Base-by-base conservation (phyloP, 2,329 filamentous ascomycete genomes). In the Colletotrichum endophyticum region DNA sequence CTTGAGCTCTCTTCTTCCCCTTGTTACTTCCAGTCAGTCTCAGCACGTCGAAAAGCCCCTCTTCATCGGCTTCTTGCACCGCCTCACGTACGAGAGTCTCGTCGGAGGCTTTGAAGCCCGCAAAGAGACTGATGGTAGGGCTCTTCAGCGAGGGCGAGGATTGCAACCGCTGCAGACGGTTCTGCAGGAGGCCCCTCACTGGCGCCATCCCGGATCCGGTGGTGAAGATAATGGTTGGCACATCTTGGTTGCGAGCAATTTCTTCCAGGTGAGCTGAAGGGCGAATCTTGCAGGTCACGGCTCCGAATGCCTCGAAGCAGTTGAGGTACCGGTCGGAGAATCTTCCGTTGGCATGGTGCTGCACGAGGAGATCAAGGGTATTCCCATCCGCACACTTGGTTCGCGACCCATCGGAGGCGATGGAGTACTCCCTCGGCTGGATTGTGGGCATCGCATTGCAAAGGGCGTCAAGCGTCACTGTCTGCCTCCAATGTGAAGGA, bases 141-240 rank as follows among this genome's bases (percentile, higher is more conserved):
- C 34, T 49, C 36, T 73, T 66, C 4, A 61, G n/a, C 32, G 34
- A 30, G 16, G 6, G 15, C 12, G 61, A 32, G 5, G 72, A 63
- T 6, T 36, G 32, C 8, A 53, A 62, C 9, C 28, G 34, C 15
- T 44, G 64, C 9, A 70, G 22, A 8, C 75, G 75, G 56, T 66
- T 75, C 56, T 77, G 75, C 2, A 77, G 53, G 3, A 77, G 66
- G 2, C 75, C 72, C 13, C 75, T 62, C 25, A 77, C 75, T 2
- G 75, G 75, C 9, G 75, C 75, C 39, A 77, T 77, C 13, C 75
- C 75, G 27, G 75, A 77, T 7, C 75, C 75, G 5, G 75, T 77
- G 9, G 75, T 77, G 36, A 77, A 77, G 32, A 77, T 63, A 7
- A 77, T 71, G 49, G 39, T 75, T 15, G 75, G 72, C 62, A 36